A percentile compares a stretch with the other conserved stretches of the same genome.
Evolutionary conservation across 305 asterid species (phyloP).

Genomic region (Coffea humblotiana): DNA sequence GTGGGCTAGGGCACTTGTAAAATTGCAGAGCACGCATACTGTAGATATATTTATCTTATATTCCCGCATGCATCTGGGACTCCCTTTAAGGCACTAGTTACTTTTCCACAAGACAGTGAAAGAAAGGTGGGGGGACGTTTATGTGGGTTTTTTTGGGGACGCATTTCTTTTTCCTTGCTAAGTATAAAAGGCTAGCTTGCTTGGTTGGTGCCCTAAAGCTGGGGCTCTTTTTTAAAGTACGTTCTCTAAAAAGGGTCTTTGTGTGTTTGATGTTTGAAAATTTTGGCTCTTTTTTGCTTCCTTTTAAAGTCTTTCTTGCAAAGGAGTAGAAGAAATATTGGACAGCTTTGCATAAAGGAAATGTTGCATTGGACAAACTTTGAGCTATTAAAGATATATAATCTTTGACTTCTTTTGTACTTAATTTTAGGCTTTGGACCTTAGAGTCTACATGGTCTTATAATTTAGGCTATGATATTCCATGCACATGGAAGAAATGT

Average conservation of each 20-base stretch:
- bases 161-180: neutral
- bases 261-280: slow-evolving; percentile 26
- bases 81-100: slow-evolving; percentile 18
- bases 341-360: slow-evolving; percentile 13
- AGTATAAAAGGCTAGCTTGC: slow-evolving; percentile 23
- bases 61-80: slow-evolving; percentile 20
- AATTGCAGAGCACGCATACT: slow-evolving; percentile 23
- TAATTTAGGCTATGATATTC: neutral
- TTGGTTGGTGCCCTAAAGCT: slow-evolving; percentile 37
- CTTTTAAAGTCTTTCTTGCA: slow-evolving; percentile 14
- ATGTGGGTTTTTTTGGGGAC: slow-evolving; percentile 15
- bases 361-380: neutral
- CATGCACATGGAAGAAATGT: neutral
- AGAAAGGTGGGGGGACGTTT: slow-evolving; percentile 2
- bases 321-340: neutral
- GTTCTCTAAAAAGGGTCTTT: slow-evolving; percentile 36
- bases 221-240: slow-evolving; percentile 37
- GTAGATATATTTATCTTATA: slow-evolving; percentile 10
- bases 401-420: slow-evolving; percentile 1
- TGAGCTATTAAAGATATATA: neutral
- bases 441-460: neutral
- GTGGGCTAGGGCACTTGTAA: slow-evolving; percentile 12
- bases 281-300: slow-evolving; percentile 35
- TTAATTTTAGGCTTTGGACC: slow-evolving; percentile 1
- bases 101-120: slow-evolving; percentile 38